These are phyloP conservation scores for Ceratocystis lukuohia DNA, from an alignment of 2,329 filamentous ascomycete genomes.

Conservation along the genomic window DNA sequence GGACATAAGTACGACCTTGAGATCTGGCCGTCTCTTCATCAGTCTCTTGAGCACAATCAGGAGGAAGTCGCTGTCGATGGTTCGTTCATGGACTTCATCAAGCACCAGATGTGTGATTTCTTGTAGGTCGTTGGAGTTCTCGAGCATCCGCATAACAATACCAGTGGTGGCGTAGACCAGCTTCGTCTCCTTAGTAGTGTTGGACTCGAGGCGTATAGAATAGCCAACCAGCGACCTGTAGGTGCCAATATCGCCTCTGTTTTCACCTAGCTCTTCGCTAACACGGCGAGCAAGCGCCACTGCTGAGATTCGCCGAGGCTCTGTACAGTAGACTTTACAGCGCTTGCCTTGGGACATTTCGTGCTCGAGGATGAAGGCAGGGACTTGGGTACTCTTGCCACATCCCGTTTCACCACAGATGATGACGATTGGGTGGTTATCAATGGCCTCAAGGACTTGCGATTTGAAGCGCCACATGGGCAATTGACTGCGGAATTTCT, in stretches of 20 bases:
- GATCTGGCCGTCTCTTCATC: constrained; percentile 58
- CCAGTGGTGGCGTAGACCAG: constrained; percentile 81
- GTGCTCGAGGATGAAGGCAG: constrained; percentile 81
- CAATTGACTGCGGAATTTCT: constrained; percentile 58
- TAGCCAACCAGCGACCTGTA: constrained; percentile 78
- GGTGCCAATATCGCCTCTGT: constrained; percentile 68
- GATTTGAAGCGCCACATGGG: constrained; percentile 81
- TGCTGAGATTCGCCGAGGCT: constrained; percentile 88
- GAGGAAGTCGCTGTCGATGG: constrained; percentile 93
- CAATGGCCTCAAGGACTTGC: constrained; percentile 63
- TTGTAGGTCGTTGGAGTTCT: constrained; percentile 69
- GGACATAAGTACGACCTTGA: constrained; percentile 95
- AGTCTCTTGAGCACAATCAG: constrained; percentile 82
- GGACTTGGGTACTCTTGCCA: constrained; percentile 96
- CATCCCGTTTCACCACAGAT: constrained; percentile 94
- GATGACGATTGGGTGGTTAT: constrained; percentile 73
- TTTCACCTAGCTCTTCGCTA: constrained; percentile 86
- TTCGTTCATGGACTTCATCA: constrained; percentile 94
- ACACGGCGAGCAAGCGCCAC: constrained; percentile 88
- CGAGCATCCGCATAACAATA: constrained; percentile 97
- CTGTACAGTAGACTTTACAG: constrained; percentile 91
- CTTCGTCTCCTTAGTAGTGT: constrained; percentile 65
- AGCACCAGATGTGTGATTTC: constrained; percentile 89
- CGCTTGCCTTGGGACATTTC: constrained; percentile 65
- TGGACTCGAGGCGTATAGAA: constrained; percentile 84